Conservation (phyloP, 2,329 filamentous ascomycete genomes). For the Fusarium sp. region DNA sequence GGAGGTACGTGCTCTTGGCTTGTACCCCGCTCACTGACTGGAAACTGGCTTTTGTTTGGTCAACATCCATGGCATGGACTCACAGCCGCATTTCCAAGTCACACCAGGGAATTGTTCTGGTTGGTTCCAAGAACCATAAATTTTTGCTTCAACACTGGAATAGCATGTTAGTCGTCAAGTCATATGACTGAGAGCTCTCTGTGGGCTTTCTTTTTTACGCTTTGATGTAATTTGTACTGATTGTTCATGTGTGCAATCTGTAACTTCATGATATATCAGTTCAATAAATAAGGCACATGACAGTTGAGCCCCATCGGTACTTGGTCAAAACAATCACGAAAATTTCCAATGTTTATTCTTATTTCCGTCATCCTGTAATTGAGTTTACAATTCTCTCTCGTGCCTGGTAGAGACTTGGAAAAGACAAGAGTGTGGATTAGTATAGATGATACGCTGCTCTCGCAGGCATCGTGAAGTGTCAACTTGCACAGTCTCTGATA, state of each 20-base stretch:
- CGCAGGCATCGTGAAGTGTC: neutral
- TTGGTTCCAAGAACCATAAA: neutral
- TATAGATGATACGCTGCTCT: no score
- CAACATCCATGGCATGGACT: neutral
- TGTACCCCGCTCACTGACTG: constrained; percentile 21
- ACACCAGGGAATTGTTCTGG: constrained; percentile 19
- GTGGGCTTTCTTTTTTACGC: neutral
- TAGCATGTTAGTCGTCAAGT: no score
- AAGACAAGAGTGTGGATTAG: no score
- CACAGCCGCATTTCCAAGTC: constrained; percentile 8
- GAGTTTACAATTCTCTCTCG: neutral
- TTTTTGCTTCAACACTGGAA: neutral
- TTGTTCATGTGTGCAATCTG: neutral
- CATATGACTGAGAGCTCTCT: no score
- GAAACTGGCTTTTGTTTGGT: constrained; percentile 26
- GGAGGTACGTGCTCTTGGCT: constrained; percentile 34
- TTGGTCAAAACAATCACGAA: neutral
- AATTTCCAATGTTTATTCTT: neutral
- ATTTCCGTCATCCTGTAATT: neutral
- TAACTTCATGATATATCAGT: constrained; percentile 18
- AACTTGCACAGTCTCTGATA: neutral
- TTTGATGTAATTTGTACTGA: neutral
- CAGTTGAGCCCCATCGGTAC: neutral
- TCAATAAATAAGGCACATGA: neutral
- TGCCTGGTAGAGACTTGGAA: no score